Percentiles rank a stretch among this genome's conserved stretches.
Evolutionary conservation across 352 stramenopile genomes (phyloP).

Genomic region (Phytopythium boreale): DNA sequence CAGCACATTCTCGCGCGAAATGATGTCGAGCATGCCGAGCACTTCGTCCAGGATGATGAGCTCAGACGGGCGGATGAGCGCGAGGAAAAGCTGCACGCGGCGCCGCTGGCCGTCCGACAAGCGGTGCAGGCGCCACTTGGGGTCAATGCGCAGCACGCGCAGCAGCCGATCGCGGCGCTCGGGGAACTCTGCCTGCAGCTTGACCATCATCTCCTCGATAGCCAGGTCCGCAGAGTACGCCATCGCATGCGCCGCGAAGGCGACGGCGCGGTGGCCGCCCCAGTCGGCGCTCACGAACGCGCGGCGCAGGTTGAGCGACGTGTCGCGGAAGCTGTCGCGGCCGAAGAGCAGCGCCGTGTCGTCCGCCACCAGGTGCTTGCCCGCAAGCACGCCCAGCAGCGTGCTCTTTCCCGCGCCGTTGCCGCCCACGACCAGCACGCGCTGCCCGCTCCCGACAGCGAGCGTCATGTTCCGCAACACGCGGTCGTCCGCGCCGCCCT

Average conservation of each 20-base stretch:
- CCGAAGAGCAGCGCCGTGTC: constrained; percentile 83
- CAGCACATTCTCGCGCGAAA: constrained; percentile 93
- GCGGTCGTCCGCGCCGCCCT: constrained; percentile 23
- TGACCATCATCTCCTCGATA: constrained; percentile 96
- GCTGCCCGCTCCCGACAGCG: constrained; percentile 72
- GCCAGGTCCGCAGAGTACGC: constrained; percentile 93
- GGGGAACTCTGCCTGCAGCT: constrained; percentile 92
- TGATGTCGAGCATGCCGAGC: constrained; percentile 96
- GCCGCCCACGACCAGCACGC: constrained; percentile 93
- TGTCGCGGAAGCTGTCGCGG: constrained; percentile 95
- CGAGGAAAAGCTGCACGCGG: constrained; percentile 96
- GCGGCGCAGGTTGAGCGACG: constrained; percentile 90
- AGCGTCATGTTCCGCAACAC: constrained; percentile 89
- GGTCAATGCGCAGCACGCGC: constrained; percentile 94
- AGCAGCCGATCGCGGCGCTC: constrained; percentile 94
- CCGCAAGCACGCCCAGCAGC: constrained; percentile 92
- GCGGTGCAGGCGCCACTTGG: constrained; percentile 85
- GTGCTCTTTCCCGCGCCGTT: constrained; percentile 96
- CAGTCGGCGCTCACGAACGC: constrained; percentile 96
- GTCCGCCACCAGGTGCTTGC: constrained; percentile 92
- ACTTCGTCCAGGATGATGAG: constrained; percentile 98
- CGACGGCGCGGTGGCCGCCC: constrained; percentile 91
- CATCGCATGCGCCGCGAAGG: constrained; percentile 91
- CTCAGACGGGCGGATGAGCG: constrained; percentile 94
- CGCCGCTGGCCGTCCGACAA: constrained; percentile 81